phyloP scores from a whole-genome alignment of 306 rosid species.

The Vachellia collinsii region DNA sequence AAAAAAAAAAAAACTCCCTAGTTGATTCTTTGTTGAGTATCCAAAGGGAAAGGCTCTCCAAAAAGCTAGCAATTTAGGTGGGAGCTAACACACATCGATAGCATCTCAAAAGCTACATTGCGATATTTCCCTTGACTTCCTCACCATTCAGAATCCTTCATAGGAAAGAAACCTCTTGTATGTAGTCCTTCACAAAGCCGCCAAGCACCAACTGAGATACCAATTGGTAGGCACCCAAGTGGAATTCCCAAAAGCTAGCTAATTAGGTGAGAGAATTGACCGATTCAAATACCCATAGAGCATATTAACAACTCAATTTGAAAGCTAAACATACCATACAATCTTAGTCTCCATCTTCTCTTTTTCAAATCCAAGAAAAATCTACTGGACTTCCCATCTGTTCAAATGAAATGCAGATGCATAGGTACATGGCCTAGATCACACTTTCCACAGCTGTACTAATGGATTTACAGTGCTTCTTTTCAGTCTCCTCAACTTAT shows the following conservation, averaged over 20 bases:
- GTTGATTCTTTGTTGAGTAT: not conserved
- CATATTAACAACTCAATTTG: not conserved
- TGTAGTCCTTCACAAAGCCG: not conserved
- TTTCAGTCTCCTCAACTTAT: not conserved
- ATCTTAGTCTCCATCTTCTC: not conserved
- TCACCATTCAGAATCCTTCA: not conserved
- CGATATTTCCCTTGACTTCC: not conserved
- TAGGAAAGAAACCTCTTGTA: not conserved
- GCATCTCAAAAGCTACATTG: not conserved
- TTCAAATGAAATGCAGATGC: not conserved
- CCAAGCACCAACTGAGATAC: not conserved
- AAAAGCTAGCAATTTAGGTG: not conserved
- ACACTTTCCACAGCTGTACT: not conserved
- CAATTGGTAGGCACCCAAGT: not conserved
- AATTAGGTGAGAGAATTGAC: not conserved
- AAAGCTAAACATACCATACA: not conserved
- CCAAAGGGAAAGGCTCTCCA: not conserved
- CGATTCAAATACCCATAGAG: not conserved
- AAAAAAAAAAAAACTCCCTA: not conserved
- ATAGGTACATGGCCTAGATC: not conserved
- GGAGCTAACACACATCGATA: not conserved
- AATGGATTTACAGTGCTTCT: not conserved
- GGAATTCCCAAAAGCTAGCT: not conserved
- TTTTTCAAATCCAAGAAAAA: not conserved
- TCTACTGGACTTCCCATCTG: not conserved